These are phyloP conservation scores for Barbarea vulgaris DNA, from an alignment of 345 rosid genomes.

Conservation along the genomic window DNA sequence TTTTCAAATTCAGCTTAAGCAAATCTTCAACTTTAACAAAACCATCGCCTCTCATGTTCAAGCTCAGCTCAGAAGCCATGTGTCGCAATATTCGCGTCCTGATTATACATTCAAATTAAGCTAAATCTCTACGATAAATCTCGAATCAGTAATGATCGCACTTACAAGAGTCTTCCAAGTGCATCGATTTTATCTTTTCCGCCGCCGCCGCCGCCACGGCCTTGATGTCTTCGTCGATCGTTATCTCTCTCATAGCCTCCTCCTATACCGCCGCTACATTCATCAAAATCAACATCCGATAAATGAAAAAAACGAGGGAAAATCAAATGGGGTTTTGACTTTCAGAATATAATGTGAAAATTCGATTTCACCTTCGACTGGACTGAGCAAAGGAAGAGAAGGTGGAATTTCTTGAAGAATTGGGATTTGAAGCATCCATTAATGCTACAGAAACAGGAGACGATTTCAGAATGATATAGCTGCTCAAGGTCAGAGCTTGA, in stretches of 20 bases:
- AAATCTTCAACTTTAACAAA: slow-evolving; percentile 77
- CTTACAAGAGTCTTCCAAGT: slow-evolving; percentile 92
- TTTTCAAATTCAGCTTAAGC: slow-evolving; percentile 67
- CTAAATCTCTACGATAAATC: not conserved
- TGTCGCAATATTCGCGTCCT: slow-evolving; percentile 86
- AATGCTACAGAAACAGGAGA: not conserved
- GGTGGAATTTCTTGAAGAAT: slow-evolving; percentile 17
- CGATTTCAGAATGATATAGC: not conserved
- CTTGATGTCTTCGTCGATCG: slow-evolving; percentile 52
- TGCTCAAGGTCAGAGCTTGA: slow-evolving; percentile 21
- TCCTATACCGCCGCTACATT: slow-evolving; percentile 53
- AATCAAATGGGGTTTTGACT: not conserved
- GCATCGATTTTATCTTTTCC: slow-evolving; percentile 72
- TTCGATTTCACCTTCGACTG: slow-evolving; percentile 43
- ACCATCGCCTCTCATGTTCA: slow-evolving; percentile 81
- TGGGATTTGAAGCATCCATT: slow-evolving; percentile 37
- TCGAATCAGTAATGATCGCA: not conserved
- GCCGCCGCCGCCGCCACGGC: slow-evolving; percentile 50
- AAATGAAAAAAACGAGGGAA: not conserved
- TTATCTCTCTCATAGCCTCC: slow-evolving; percentile 47
- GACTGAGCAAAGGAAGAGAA: slow-evolving; percentile 50
- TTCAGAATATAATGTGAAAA: not conserved
- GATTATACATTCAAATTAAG: not conserved
- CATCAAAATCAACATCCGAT: not conserved
- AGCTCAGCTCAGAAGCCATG: slow-evolving; percentile 68